phyloP scores from a whole-genome alignment of 1,139 yeast genomes.

The Arxiozyma slooffiae region DNA sequence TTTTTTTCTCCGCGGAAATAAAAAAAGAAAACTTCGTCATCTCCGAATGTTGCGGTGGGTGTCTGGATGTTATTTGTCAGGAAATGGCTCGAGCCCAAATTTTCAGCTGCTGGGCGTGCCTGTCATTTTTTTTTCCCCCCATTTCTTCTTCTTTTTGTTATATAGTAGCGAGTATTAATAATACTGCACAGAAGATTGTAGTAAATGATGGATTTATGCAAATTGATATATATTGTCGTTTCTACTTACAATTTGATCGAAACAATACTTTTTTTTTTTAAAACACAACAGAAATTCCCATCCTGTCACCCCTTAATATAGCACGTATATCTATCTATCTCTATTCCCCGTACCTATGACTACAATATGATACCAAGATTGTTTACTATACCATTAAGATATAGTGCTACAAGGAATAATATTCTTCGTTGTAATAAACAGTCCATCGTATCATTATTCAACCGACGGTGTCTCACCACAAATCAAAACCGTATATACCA shows the following conservation, averaged over 20 bases:
- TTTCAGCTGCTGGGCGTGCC: too few species aligned
- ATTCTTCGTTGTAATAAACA: neutral
- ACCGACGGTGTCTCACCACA: neutral
- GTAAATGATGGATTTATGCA: too few species aligned
- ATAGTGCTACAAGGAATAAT: neutral
- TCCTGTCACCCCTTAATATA: neutral
- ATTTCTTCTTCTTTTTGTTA: too few species aligned
- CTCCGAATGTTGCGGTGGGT: too few species aligned
- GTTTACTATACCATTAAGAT: neutral
- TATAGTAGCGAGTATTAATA: too few species aligned
- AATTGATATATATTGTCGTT: neutral
- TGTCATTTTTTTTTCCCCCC: neutral
- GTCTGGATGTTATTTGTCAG: neutral
- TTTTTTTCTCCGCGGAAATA: neutral
- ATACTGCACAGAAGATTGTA: too few species aligned
- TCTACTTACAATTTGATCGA: too few species aligned
- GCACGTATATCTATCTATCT: neutral
- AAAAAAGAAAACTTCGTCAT: too few species aligned
- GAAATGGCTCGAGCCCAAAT: too few species aligned
- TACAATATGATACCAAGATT: slow-evolving; percentile 1
- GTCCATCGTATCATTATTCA: too few species aligned
- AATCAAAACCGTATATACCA: neutral
- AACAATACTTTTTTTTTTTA: too few species aligned
- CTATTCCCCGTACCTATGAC: neutral
- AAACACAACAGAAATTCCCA: neutral